These are phyloP conservation scores for Solanum gandarillasii DNA, from an alignment of 257 asterid genomes.

Conservation along the genomic window DNA sequence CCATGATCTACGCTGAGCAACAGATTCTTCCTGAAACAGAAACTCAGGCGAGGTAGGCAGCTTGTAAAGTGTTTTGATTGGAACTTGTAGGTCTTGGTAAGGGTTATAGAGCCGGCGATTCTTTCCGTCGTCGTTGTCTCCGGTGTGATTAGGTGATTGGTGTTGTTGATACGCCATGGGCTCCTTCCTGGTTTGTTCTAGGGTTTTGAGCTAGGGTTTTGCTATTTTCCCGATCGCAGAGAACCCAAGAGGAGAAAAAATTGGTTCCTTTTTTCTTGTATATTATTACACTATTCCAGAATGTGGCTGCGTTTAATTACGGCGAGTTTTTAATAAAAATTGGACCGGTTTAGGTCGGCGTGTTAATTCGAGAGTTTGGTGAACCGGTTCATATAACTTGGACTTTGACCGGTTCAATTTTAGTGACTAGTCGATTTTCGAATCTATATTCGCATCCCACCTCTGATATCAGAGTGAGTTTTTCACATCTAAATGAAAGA, in stretches of 20 bases:
- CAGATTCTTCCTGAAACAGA: slow-evolving; percentile 74
- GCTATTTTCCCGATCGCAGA: neutral
- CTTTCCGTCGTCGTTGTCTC: slow-evolving; percentile 14
- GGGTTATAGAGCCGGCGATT: slow-evolving; percentile 84
- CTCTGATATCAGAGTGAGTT: neutral
- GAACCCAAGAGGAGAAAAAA: neutral
- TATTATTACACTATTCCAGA: neutral
- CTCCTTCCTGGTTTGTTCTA: neutral
- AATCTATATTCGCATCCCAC: neutral
- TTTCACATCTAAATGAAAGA: neutral
- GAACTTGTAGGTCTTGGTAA: slow-evolving; percentile 63
- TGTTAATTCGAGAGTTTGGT: neutral
- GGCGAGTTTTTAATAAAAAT: neutral
- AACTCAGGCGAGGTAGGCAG: slow-evolving; percentile 80
- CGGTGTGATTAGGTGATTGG: slow-evolving; percentile 37
- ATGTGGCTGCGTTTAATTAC: neutral
- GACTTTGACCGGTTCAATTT: neutral
- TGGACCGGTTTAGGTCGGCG: neutral
- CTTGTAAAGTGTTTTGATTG: slow-evolving; percentile 47
- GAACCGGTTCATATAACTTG: neutral
- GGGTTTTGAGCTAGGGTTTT: slow-evolving; percentile 1
- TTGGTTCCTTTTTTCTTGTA: neutral
- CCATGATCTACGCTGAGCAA: slow-evolving; percentile 83
- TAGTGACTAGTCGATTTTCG: neutral
- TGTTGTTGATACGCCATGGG: slow-evolving; percentile 68